Conservation (phyloP, 1,284 basidiomycete genomes). For the Lentinula novae-zelandiae region DNA sequence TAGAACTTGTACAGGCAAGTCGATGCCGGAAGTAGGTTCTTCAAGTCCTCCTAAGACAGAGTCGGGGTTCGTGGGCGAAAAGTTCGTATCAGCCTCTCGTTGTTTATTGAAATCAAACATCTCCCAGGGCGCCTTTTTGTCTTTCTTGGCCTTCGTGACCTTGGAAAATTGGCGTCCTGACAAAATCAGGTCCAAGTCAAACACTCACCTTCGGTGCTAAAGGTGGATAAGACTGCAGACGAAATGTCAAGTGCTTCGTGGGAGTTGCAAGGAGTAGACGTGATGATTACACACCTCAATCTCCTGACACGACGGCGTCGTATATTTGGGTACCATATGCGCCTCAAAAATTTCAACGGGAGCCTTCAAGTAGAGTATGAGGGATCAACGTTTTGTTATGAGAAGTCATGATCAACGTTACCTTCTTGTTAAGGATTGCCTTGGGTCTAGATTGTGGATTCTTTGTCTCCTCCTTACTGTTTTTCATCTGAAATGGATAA, state of each 20-base stretch:
- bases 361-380: not conserved
- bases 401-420: not conserved
- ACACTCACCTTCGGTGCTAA: not conserved
- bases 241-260: not conserved
- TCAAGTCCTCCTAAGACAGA: not conserved
- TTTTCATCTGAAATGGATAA: not conserved
- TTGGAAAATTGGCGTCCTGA: not conserved
- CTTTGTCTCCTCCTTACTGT: not conserved
- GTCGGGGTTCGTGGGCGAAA: not conserved
- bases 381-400: not conserved
- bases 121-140: slow-evolving; percentile 6
- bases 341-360: not conserved
- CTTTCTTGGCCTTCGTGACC: slow-evolving; percentile 2
- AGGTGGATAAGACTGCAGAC: not conserved
- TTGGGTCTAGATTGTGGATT: not conserved
- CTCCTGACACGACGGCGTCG: not conserved
- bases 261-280: not conserved
- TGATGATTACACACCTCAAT: not conserved
- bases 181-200: no score
- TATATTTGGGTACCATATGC: not conserved
- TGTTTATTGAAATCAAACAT: not conserved
- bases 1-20: not conserved
- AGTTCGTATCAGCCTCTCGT: not conserved
- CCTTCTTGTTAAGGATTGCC: not conserved
- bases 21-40: not conserved